Evolutionary conservation across 345 rosid species (phyloP).

Genomic region (Gossypium australe): DNA sequence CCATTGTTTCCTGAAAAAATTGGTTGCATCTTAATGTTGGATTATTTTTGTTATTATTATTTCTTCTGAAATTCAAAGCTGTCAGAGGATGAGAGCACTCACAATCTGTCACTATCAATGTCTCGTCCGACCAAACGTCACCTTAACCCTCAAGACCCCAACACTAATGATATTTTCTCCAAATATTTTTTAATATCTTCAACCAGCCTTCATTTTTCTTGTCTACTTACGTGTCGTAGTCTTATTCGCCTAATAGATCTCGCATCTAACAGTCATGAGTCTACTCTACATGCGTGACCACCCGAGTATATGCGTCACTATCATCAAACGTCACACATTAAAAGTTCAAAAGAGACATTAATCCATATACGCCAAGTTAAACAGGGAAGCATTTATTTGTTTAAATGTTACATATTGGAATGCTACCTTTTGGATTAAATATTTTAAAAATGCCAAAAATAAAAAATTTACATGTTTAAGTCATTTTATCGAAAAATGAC

Average conservation of each 20-base stretch:
- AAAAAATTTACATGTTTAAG: too few species aligned
- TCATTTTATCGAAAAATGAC: too few species aligned
- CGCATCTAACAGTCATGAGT: slow-evolving; percentile 14
- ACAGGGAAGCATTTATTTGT: too few species aligned
- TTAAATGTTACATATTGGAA: too few species aligned
- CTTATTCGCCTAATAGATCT: slow-evolving; percentile 14
- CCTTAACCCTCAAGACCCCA: slow-evolving; percentile 13
- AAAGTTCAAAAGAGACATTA: neutral
- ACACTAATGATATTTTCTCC: neutral
- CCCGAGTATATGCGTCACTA: slow-evolving; percentile 18
- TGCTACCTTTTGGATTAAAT: too few species aligned
- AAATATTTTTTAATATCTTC: slow-evolving; percentile 10
- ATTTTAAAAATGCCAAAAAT: too few species aligned
- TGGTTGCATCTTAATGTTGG: too few species aligned
- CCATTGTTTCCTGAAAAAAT: too few species aligned
- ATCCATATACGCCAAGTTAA: slow-evolving; percentile 10
- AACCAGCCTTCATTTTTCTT: neutral
- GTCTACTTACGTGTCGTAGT: slow-evolving; percentile 10
- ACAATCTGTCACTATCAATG: slow-evolving; percentile 13
- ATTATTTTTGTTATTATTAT: too few species aligned
- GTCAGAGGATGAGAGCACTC: slow-evolving; percentile 21
- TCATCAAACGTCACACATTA: neutral
- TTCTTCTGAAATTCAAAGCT: neutral
- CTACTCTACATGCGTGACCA: slow-evolving; percentile 30
- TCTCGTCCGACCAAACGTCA: slow-evolving; percentile 33